phyloP scores from a whole-genome alignment of 345 rosid species.

The Cochlearia excelsa region DNA sequence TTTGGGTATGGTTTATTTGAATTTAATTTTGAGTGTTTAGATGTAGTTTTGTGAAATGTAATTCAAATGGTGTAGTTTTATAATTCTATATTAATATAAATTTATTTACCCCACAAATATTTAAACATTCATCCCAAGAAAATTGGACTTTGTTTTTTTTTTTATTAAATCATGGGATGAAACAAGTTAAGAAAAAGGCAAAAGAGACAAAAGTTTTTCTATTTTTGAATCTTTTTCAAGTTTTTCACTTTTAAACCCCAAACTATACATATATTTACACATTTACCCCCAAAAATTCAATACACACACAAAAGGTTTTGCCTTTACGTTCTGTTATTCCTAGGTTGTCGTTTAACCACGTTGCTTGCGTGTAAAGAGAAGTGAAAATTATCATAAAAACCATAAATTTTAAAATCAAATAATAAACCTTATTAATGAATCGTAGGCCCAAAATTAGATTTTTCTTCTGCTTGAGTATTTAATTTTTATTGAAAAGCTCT shows the following conservation, averaged over 20 bases:
- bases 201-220: background rate
- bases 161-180: too few relatives aligned
- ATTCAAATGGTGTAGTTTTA: too few relatives aligned
- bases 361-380: conserved; percentile 39
- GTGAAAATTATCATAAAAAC: conserved; percentile 13
- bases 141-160: too few relatives aligned
- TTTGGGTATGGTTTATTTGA: too few relatives aligned
- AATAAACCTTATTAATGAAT: conserved; percentile 18
- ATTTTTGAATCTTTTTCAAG: background rate
- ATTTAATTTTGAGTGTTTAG: too few relatives aligned
- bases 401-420: background rate
- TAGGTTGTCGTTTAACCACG: conserved; percentile 40
- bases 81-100: too few relatives aligned
- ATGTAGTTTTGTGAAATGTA: too few relatives aligned
- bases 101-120: too few relatives aligned
- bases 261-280: background rate
- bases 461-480: conserved; percentile 30
- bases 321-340: conserved; percentile 20
- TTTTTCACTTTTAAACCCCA: background rate
- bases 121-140: too few relatives aligned
- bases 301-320: background rate
- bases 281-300: conserved; percentile 3
- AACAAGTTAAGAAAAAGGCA: too few relatives aligned
- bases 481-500: conserved; percentile 29
- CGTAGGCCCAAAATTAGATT: conserved; percentile 25